Percentiles rank a stretch among this genome's conserved stretches.
phyloP scores from a whole-genome alignment of 352 stramenopile genomes.

The Globisporangium barbulae region DNA sequence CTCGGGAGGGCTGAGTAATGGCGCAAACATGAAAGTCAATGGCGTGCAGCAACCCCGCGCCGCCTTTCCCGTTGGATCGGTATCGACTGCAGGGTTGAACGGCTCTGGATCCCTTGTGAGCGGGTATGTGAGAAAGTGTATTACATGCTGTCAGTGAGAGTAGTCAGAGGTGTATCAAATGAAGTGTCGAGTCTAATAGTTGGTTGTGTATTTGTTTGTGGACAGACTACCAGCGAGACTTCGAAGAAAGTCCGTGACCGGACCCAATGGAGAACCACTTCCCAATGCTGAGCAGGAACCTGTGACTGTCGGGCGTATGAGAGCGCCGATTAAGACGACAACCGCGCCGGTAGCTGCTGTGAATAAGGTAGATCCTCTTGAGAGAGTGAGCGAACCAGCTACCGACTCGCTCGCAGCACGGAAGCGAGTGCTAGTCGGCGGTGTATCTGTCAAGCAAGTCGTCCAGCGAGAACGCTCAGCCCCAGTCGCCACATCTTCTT shows the following conservation, averaged over 20 bases:
- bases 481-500: neutral
- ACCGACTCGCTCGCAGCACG: neutral
- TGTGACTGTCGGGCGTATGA: conserved; percentile 1
- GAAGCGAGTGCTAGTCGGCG: neutral
- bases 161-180: neutral
- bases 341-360: neutral
- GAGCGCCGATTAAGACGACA: conserved; percentile 13
- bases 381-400: neutral
- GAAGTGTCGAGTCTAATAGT: no score
- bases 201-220: neutral
- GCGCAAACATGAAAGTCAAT: neutral
- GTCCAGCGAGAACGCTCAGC: neutral
- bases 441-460: neutral
- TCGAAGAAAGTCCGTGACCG: neutral
- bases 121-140: conserved; percentile 3
- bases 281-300: neutral
- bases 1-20: neutral
- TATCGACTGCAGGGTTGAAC: neutral
- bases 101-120: conserved; percentile 4
- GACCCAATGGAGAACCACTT: neutral
- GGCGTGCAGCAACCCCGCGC: conserved; percentile 2
- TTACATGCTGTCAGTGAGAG: neutral
- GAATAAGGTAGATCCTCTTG: neutral
- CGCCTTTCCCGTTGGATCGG: neutral
- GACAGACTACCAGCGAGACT: conserved; percentile 7